Base-by-base conservation (phyloP, 1,284 basidiomycete species). In the Leccinum fallax region DNA sequence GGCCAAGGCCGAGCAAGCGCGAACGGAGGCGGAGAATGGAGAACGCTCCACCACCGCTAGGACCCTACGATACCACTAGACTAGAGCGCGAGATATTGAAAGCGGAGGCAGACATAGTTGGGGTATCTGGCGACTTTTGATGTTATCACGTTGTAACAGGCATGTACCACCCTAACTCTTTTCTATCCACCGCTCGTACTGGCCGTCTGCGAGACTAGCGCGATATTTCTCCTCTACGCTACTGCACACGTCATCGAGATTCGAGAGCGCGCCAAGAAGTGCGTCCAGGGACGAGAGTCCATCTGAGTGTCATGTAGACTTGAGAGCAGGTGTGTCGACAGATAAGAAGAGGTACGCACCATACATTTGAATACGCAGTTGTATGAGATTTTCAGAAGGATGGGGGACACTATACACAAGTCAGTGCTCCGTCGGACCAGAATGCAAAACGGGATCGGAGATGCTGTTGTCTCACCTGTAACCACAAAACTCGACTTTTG, bases 401-500 rank as follows among this genome's bases (percentile, higher is more conserved):
- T 98, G 96, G 2, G 97, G 97, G 40, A 88, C 93, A 70, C 93
- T 95, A 68, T n/a, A 24, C 46, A 28, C 57, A 13, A 16, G 36
- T 57, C 28, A 70, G 57, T 21, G 16, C 5, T 2, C 40, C n/a
- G 40, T 30, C 13, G 28, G 6, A 43, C 32, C 26, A 21, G 55
- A 48, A 13, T n/a, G 32, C 30, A 52, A 24, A 3, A 53, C 9
- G 40, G 13, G 46, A 46, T 62, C 52, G 43, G 3, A 36, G 53
- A 55, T 16, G 57, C 53, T 16, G 64, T 6, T 32, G 55, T 49
- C 81, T 79, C 67, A 92, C 93, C 92, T 95, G 82, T 99, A 99
- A 34, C 97, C 97, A 76, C 97, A 99, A 76, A 98, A 98, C 78
- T 98, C 95, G 61, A 98, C 97, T 69, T 95, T 94, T n/a, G 97